These are phyloP conservation scores for Plasmodium sp. DNA, from an alignment of 169 alveolate species.

Conservation along the genomic window DNA sequence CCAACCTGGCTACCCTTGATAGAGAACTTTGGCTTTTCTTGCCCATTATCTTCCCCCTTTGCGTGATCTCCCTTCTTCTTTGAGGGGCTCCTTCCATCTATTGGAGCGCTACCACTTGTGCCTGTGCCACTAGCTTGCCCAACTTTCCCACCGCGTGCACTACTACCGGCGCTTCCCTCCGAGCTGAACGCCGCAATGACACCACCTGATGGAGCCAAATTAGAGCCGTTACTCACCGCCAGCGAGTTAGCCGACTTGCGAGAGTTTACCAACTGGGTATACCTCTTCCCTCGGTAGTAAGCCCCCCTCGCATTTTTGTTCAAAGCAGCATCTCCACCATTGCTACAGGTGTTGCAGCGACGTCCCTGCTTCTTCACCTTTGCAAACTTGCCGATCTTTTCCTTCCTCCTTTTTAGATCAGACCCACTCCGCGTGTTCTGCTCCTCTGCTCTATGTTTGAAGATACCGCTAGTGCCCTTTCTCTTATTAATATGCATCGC, in stretches of 20 bases:
- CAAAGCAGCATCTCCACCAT: not conserved
- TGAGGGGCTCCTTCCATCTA: not conserved
- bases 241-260: not conserved
- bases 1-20: not conserved
- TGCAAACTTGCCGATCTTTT: constrained; percentile 9
- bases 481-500: constrained; percentile 22
- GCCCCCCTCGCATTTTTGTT: not conserved
- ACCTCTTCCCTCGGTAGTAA: not conserved
- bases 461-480: not conserved
- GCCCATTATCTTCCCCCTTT: not conserved
- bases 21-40: not conserved
- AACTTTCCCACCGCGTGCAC: not conserved
- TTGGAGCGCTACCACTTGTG: not conserved
- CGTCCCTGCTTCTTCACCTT: not conserved
- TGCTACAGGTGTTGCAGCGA: not conserved
- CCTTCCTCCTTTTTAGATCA: constrained; percentile 3
- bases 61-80: not conserved
- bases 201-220: not conserved
- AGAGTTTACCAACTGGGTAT: not conserved
- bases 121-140: not conserved
- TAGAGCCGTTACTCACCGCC: not conserved
- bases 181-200: not conserved
- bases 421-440: not conserved
- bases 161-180: not conserved
- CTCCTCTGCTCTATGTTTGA: constrained; percentile 10